phyloP scores from a whole-genome alignment of 1,284 basidiomycete species.

The Malassezia cuniculi region DNA sequence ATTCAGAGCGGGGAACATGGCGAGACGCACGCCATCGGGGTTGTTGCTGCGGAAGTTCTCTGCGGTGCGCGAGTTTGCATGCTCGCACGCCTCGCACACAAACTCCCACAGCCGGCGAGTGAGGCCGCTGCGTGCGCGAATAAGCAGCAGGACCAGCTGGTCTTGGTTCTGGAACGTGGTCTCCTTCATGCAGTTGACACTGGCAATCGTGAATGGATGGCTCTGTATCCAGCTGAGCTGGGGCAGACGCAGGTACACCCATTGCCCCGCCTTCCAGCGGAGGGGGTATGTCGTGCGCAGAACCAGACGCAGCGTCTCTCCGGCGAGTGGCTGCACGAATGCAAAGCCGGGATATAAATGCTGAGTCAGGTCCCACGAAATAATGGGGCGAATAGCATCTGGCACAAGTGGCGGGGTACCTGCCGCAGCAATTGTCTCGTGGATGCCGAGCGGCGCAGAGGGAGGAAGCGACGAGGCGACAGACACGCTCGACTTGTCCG shows the following conservation, averaged over 20 bases:
- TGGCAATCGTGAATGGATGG: slow-evolving; percentile 68
- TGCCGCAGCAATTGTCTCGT: too few relatives aligned
- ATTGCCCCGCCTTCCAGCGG: slow-evolving; percentile 64
- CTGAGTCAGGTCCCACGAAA: slow-evolving; percentile 31
- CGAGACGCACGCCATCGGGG: too few relatives aligned
- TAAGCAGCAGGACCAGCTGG: slow-evolving; percentile 58
- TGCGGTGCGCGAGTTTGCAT: not conserved
- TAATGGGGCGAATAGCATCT: slow-evolving; percentile 18
- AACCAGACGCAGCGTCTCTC: slow-evolving; percentile 62
- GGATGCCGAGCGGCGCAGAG: not conserved
- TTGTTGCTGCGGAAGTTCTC: not conserved
- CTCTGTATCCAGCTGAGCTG: slow-evolving; percentile 57
- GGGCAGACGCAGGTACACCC: slow-evolving; percentile 63
- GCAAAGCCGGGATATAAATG: slow-evolving; percentile 54
- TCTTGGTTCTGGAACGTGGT: slow-evolving; percentile 33
- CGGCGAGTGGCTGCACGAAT: slow-evolving; percentile 64
- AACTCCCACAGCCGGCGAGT: slow-evolving; percentile 61
- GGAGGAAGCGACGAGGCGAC: not conserved
- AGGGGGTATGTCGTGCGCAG: slow-evolving; percentile 51
- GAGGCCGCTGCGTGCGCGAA: slow-evolving; percentile 65
- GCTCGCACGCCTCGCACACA: slow-evolving; percentile 14
- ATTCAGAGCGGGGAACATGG: slow-evolving; percentile 3
- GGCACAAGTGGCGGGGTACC: not conserved
- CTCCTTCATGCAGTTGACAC: too few relatives aligned
- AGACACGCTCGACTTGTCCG: not conserved